Conservation (phyloP, 1,139 yeast species). For the Geotrichum reessii region DNA sequence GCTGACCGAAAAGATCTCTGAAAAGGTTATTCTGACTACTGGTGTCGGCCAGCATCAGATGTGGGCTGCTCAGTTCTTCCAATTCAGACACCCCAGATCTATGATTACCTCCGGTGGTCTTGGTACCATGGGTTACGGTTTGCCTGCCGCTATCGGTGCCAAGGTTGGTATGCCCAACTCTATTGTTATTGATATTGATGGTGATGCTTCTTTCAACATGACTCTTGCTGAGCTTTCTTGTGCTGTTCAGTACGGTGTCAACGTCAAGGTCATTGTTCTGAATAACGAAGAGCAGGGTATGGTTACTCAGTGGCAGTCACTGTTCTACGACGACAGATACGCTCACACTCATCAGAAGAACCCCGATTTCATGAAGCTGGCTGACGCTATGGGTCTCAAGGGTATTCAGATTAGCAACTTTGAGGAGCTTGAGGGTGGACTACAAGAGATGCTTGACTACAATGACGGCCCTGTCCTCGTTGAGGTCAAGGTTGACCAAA, state of each 20-base stretch:
- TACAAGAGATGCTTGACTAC: conserved; percentile 68
- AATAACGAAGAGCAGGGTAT: conserved; percentile 99
- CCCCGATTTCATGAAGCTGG: conserved; percentile 88
- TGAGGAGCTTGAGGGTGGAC: conserved; percentile 55
- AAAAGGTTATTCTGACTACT: conserved; percentile 81
- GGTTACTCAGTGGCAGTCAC: conserved; percentile 99
- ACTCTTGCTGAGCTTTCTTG: conserved; percentile 87
- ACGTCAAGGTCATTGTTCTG: conserved; percentile 79
- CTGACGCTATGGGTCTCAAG: conserved; percentile 88
- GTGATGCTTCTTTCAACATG: conserved; percentile 98
- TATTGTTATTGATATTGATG: conserved; percentile 91
- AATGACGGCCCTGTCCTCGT: conserved; percentile 77
- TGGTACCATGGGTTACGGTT: conserved; percentile 97
- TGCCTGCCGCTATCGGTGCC: conserved; percentile 98
- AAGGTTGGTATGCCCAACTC: conserved; percentile 95
- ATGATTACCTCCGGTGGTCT: conserved; percentile 97
- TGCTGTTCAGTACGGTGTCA: conserved; percentile 90
- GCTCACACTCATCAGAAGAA: conserved; percentile 93
- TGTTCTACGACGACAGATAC: conserved; percentile 93
- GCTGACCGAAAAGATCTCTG: conserved; percentile 56
- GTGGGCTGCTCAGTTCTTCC: conserved; percentile 99
- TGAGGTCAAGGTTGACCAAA: conserved; percentile 88
- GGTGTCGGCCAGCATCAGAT: conserved; percentile 99
- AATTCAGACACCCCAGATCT: conserved; percentile 86
- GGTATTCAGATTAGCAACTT: conserved; percentile 70